phyloP scores from a whole-genome alignment of 1,139 yeast genomes.

The Dujonia santamariae region DNA sequence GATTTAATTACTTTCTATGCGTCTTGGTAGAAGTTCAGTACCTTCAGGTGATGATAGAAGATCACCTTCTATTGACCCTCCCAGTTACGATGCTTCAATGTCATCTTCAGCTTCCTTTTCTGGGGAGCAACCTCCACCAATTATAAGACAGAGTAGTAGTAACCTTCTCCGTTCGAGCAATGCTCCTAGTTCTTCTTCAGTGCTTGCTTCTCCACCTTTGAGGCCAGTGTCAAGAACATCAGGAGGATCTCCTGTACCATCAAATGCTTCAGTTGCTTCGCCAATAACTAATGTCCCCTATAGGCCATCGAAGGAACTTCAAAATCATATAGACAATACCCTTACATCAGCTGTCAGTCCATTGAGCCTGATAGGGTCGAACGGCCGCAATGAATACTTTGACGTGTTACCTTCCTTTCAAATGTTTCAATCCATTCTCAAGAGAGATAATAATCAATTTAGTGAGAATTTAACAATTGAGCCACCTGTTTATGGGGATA shows the following conservation, averaged over 20 bases:
- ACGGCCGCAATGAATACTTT: slow-evolving; percentile 42
- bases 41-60: too few species aligned
- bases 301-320: slow-evolving; percentile 34
- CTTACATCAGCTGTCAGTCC: slow-evolving; percentile 15
- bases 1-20: too few species aligned
- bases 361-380: slow-evolving; percentile 23
- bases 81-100: slow-evolving; percentile 10
- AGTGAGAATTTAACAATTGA: slow-evolving; percentile 31
- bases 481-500: slow-evolving; percentile 44
- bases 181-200: slow-evolving; percentile 1
- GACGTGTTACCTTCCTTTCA: slow-evolving; percentile 64
- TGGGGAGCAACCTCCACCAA: slow-evolving; percentile 10
- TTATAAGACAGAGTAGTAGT: slow-evolving; percentile 18
- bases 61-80: slow-evolving; percentile 11
- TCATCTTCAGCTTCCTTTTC: slow-evolving; percentile 2
- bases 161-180: slow-evolving; percentile 3
- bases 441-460: slow-evolving; percentile 44
- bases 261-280: background rate
- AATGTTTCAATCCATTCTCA: slow-evolving; percentile 56
- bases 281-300: slow-evolving; percentile 23
- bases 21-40: too few species aligned
- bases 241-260: slow-evolving; percentile 3
- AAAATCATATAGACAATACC: slow-evolving; percentile 33
- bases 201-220: too few species aligned
- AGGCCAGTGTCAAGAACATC: slow-evolving; percentile 3